phyloP scores from a whole-genome alignment of 306 rosid species.

The Morella rubra region DNA sequence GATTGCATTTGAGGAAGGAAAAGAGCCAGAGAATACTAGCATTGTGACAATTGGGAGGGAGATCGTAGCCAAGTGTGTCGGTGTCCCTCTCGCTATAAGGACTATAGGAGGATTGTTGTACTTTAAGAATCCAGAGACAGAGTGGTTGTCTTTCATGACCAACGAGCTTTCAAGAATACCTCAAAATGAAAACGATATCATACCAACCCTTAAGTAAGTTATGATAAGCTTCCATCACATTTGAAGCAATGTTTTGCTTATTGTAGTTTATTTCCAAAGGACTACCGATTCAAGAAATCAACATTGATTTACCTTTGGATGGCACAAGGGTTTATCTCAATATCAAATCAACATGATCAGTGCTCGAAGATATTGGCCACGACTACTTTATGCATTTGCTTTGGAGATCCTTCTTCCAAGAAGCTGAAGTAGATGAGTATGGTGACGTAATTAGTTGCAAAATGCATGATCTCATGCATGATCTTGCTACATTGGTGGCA shows the following conservation, averaged over 20 bases:
- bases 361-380: conserved; percentile 2
- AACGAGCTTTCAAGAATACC: not conserved
- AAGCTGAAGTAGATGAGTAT: not conserved
- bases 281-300: not conserved
- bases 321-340: conserved; percentile 12
- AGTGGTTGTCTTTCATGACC: conserved; percentile 4
- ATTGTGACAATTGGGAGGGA: not conserved
- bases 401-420: conserved; percentile 6
- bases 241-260: conserved; percentile 11
- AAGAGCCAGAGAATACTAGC: not conserved
- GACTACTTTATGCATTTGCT: conserved; percentile 14
- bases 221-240: not conserved
- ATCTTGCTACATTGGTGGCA: not conserved
- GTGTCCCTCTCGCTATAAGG: conserved; percentile 20
- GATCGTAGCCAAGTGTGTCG: not conserved
- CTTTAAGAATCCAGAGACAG: not conserved
- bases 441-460: not conserved
- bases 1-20: conserved; percentile 6
- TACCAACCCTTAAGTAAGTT: not conserved
- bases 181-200: not conserved
- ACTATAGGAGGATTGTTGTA: conserved; percentile 18
- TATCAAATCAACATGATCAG: not conserved
- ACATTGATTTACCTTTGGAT: conserved; percentile 17
- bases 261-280: conserved; percentile 18
- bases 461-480: conserved; percentile 15